phyloP scores from a whole-genome alignment of 768 basidiomycete species.

The Stropharia rugosoannulata region DNA sequence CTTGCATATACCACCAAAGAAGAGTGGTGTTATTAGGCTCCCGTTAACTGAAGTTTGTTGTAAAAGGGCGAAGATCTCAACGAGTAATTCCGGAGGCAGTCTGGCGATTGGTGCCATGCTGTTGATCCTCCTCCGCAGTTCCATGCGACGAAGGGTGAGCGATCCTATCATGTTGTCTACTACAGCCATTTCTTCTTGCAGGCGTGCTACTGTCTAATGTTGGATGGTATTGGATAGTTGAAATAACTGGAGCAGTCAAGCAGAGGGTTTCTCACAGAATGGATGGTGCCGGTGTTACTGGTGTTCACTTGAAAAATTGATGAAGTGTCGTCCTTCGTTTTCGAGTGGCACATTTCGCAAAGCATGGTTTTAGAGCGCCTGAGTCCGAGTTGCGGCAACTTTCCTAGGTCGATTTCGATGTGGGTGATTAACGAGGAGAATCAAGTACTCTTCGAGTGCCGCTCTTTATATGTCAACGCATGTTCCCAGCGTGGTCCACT shows the following conservation, averaged over 20 bases:
- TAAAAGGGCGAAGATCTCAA: slow-evolving; percentile 16
- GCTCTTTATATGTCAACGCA: slow-evolving; percentile 4
- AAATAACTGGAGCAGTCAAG: background rate
- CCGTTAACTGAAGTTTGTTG: slow-evolving; percentile 4
- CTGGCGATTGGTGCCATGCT: slow-evolving; percentile 12
- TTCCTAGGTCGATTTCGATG: background rate
- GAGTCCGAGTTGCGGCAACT: background rate
- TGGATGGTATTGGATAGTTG: too few relatives aligned
- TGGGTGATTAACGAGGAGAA: background rate
- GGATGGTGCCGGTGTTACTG: background rate
- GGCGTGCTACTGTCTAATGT: slow-evolving; percentile 8
- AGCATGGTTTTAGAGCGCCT: background rate
- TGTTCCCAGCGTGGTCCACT: slow-evolving; percentile 9
- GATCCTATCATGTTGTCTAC: slow-evolving; percentile 18
- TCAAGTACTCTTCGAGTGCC: background rate
- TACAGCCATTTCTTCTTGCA: slow-evolving; percentile 17
- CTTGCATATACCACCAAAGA: slow-evolving; percentile 16
- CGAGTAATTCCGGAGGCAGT: slow-evolving; percentile 19
- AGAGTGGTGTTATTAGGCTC: slow-evolving; percentile 9
- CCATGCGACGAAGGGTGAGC: slow-evolving; percentile 13
- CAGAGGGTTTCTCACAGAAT: background rate
- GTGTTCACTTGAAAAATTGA: background rate
- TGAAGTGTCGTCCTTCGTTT: background rate
- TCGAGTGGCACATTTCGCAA: background rate
- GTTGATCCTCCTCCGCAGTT: slow-evolving; percentile 20